phyloP scores from a whole-genome alignment of 352 stramenopile species.

The Phytophthora constricta region DNA sequence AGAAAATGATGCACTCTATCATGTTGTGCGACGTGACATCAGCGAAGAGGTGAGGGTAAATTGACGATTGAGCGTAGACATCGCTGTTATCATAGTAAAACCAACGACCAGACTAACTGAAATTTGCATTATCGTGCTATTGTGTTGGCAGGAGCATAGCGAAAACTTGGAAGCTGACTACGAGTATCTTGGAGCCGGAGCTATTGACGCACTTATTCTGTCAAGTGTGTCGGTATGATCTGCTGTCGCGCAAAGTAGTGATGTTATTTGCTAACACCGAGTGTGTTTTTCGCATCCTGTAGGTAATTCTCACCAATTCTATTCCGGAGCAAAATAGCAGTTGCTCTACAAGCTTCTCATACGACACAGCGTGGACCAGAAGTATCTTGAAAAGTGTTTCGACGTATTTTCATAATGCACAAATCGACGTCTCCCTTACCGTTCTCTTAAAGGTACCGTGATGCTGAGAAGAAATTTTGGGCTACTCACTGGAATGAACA shows the following conservation, averaged over 20 bases:
- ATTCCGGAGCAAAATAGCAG: too few relatives aligned
- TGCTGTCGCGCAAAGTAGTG: not conserved
- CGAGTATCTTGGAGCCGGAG: conserved; percentile 23
- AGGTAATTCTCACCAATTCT: too few relatives aligned
- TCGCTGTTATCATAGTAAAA: not conserved
- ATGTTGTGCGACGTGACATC: not conserved
- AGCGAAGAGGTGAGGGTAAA: conserved; percentile 21
- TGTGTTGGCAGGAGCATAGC: conserved; percentile 16
- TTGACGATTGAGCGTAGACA: too few relatives aligned
- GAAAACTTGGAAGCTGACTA: conserved; percentile 19
- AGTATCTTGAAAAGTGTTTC: conserved; percentile 21
- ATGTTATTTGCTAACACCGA: not conserved
- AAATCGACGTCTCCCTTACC: conserved; percentile 6
- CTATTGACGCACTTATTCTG: conserved; percentile 35
- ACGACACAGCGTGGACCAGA: conserved; percentile 14
- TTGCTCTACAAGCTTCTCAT: too few relatives aligned
- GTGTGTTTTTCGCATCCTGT: conserved; percentile 15
- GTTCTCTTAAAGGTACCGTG: conserved; percentile 30
- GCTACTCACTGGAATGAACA: too few relatives aligned
- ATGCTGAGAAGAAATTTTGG: too few relatives aligned
- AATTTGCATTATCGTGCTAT: too few relatives aligned
- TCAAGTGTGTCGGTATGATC: conserved; percentile 31
- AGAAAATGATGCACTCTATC: conserved; percentile 51
- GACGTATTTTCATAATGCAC: conserved; percentile 24
- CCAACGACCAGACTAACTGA: not conserved